These are phyloP conservation scores for Arctium lappa DNA, from an alignment of 129 eudicot species.

Conservation along the genomic window DNA sequence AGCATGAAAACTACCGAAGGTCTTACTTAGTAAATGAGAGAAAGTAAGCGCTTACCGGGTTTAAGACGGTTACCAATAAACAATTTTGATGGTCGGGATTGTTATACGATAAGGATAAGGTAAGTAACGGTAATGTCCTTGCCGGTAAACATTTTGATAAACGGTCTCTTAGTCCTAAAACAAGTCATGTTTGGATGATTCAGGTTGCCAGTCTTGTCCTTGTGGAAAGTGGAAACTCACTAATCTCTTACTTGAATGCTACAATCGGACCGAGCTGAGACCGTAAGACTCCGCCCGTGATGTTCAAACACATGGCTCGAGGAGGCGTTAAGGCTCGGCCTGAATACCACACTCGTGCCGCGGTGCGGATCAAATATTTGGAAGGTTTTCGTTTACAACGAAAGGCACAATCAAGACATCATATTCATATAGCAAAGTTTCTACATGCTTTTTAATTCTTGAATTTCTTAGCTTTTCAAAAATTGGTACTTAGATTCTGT, in stretches of 20 bases:
- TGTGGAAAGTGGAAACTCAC: too few species aligned
- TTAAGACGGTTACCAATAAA: too few species aligned
- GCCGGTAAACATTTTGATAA: too few species aligned
- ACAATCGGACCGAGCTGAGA: not conserved
- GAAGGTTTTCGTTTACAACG: not conserved
- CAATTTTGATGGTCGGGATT: too few species aligned
- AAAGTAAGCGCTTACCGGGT: too few species aligned
- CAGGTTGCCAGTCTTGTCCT: not conserved
- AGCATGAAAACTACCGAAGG: too few species aligned
- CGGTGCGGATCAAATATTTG: not conserved
- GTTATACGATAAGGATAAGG: too few species aligned
- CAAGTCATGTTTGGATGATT: not conserved
- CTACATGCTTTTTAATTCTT: not conserved
- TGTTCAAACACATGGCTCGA: not conserved
- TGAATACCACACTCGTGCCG: not conserved
- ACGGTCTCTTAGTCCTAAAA: not conserved
- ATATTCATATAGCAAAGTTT: conserved; percentile 10
- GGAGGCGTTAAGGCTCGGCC: not conserved
- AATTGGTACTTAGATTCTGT: conserved; percentile 80
- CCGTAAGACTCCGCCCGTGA: not conserved
- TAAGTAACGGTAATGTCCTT: too few species aligned
- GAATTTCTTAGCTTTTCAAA: conserved; percentile 43
- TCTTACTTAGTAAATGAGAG: too few species aligned
- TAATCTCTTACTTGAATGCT: too few species aligned
- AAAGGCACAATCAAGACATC: conserved; percentile 1